A percentile compares a stretch with the other conserved stretches of the same genome.
Evolutionary conservation across 768 basidiomycete species (phyloP).

Genomic region (Lentinula detonsa): DNA sequence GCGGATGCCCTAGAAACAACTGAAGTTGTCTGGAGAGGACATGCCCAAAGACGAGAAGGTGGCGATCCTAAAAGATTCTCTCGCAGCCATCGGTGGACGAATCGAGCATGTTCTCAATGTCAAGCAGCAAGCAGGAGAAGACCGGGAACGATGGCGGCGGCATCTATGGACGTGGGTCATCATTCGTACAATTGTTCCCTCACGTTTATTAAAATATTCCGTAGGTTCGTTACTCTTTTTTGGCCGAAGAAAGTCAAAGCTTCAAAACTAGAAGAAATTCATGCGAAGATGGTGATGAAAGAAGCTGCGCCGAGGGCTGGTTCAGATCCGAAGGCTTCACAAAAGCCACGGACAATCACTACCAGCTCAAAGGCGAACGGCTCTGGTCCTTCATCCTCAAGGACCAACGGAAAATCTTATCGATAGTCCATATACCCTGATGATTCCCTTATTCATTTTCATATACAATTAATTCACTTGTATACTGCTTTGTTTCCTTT

Average conservation of each 20-base stretch:
- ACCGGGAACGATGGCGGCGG: slow-evolving; percentile 81
- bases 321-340: slow-evolving; percentile 41
- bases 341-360: slow-evolving; percentile 54
- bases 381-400: slow-evolving; percentile 32
- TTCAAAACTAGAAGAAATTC: slow-evolving; percentile 89
- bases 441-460: neutral
- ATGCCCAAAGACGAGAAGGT: slow-evolving; percentile 96
- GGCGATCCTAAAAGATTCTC: slow-evolving; percentile 89
- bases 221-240: slow-evolving; percentile 89
- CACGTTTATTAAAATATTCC: slow-evolving; percentile 5
- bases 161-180: slow-evolving; percentile 92
- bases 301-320: slow-evolving; percentile 62
- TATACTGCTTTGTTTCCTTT: slow-evolving; percentile 13
- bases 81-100: slow-evolving; percentile 87
- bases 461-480: slow-evolving; percentile 15
- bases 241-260: slow-evolving; percentile 98
- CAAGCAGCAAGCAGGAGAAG: slow-evolving; percentile 76
- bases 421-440: slow-evolving; percentile 34
- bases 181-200: neutral
- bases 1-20: slow-evolving; percentile 64
- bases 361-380: slow-evolving; percentile 47
- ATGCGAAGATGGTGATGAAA: slow-evolving; percentile 93
- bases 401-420: slow-evolving; percentile 57
- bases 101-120: slow-evolving; percentile 78
- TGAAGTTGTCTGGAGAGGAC: slow-evolving; percentile 89